These are phyloP conservation scores for Neofusicoccum parvum DNA, from an alignment of 2,329 filamentous ascomycete genomes.

Conservation along the genomic window DNA sequence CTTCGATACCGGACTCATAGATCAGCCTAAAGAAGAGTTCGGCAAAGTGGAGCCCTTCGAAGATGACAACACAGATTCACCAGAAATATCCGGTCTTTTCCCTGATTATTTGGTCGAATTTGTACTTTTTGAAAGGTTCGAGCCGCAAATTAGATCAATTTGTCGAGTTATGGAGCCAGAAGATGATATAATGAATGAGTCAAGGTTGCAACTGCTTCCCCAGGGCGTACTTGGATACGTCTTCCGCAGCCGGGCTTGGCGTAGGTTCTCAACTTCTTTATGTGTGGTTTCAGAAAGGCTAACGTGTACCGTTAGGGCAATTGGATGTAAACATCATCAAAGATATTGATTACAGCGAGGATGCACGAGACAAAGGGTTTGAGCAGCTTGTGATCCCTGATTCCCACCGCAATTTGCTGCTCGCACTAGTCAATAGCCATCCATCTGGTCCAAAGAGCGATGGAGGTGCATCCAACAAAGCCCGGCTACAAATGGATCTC, in stretches of 20 bases:
- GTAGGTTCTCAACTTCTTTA: background rate
- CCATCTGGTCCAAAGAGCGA: slow-evolving; percentile 10
- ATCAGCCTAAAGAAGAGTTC: background rate
- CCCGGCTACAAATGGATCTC: background rate
- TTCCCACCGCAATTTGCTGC: slow-evolving; percentile 35
- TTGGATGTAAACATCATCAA: slow-evolving; percentile 21
- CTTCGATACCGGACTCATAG: slow-evolving; percentile 15
- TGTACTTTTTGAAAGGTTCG: too few species aligned
- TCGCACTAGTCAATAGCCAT: slow-evolving; percentile 33
- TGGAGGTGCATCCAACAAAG: background rate
- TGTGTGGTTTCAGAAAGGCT: background rate
- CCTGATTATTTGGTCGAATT: background rate
- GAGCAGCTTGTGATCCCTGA: slow-evolving; percentile 31
- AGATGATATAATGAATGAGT: background rate
- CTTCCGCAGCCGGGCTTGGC: slow-evolving; percentile 22
- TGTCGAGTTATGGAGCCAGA: background rate
- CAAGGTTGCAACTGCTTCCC: slow-evolving; percentile 17
- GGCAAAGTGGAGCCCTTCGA: too few species aligned
- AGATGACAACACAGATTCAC: too few species aligned
- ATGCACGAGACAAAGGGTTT: slow-evolving; percentile 17
- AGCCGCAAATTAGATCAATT: background rate
- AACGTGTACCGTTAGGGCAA: background rate
- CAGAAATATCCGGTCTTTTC: too few species aligned
- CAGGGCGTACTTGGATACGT: slow-evolving; percentile 19
- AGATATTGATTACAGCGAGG: slow-evolving; percentile 17